Percentiles rank a stretch among this genome's conserved stretches.
Evolutionary conservation across 495 filamentous ascomycete species (phyloP).

Genomic region (Aspergillus diversus): DNA sequence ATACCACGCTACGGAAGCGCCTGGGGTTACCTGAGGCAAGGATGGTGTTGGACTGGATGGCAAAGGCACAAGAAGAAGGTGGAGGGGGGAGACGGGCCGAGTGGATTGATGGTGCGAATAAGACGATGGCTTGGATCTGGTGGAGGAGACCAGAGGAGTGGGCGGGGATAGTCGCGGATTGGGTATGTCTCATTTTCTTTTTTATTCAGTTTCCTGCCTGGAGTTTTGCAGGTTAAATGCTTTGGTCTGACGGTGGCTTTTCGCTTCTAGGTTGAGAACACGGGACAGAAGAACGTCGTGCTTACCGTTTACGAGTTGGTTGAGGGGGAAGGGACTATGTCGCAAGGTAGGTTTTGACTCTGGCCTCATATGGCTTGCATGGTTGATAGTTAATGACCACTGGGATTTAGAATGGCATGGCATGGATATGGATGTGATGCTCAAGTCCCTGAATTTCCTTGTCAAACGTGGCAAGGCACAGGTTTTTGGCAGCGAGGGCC

Average conservation of each 20-base stretch:
- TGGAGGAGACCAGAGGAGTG: constrained; percentile 77
- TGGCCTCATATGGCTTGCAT: not conserved
- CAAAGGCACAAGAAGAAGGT: constrained; percentile 60
- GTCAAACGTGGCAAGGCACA: constrained; percentile 92
- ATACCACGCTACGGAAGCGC: constrained; percentile 54
- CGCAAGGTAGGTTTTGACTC: constrained; percentile 53
- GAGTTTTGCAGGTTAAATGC: too few species aligned
- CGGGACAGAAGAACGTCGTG: constrained; percentile 73
- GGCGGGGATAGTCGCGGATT: constrained; percentile 64
- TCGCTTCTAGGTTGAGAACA: constrained; percentile 61
- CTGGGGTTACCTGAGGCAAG: constrained; percentile 65
- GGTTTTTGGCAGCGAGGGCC: constrained; percentile 85
- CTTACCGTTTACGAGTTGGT: constrained; percentile 77
- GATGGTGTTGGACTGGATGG: constrained; percentile 75
- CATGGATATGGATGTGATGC: constrained; percentile 79
- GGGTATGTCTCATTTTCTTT: constrained; percentile 47
- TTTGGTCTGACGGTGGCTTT: too few species aligned
- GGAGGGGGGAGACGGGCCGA: constrained; percentile 65
- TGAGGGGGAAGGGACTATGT: constrained; percentile 65
- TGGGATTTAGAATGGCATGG: constrained; percentile 73
- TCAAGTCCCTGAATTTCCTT: constrained; percentile 74
- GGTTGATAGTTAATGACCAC: constrained; percentile 23
- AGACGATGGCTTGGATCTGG: constrained; percentile 62
- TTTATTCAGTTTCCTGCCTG: constrained; percentile 14
- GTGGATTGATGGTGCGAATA: constrained; percentile 55